Evolutionary conservation across 768 basidiomycete species (phyloP).

Genomic region (Epithele typhae): DNA sequence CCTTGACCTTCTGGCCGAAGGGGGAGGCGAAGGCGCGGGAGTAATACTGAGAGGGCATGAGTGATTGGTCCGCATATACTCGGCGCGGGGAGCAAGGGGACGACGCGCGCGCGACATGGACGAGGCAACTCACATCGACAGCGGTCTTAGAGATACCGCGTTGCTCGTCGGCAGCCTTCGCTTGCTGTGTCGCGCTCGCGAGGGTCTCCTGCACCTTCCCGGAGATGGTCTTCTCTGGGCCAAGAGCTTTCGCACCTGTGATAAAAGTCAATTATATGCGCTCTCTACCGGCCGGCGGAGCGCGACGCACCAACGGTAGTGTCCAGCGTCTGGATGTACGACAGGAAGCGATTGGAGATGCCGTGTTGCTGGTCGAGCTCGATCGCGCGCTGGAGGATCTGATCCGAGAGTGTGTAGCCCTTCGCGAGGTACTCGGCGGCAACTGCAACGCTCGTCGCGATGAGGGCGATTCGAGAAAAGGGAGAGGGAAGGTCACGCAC

Average conservation of each 20-base stretch:
- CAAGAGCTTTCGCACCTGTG: constrained; percentile 50
- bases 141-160: constrained; percentile 71
- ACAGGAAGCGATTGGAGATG: constrained; percentile 81
- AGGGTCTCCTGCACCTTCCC: constrained; percentile 65
- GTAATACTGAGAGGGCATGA: constrained; percentile 57
- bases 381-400: constrained; percentile 71
- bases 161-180: constrained; percentile 75
- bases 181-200: constrained; percentile 61
- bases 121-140: constrained; percentile 44
- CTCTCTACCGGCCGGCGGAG: too few relatives aligned
- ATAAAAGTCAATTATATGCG: too few relatives aligned
- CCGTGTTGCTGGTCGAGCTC: constrained; percentile 82
- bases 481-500: constrained; percentile 37
- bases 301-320: constrained; percentile 48
- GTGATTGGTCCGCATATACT: neutral
- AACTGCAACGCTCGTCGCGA: constrained; percentile 38
- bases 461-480: neutral
- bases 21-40: constrained; percentile 68
- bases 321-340: constrained; percentile 74
- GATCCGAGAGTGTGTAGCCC: constrained; percentile 80
- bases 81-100: neutral
- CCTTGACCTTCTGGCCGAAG: constrained; percentile 67
- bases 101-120: too few relatives aligned
- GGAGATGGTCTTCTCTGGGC: constrained; percentile 78
- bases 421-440: constrained; percentile 92